phyloP scores from a whole-genome alignment of 2,329 filamentous ascomycete genomes.

The Didymella lethalis region DNA sequence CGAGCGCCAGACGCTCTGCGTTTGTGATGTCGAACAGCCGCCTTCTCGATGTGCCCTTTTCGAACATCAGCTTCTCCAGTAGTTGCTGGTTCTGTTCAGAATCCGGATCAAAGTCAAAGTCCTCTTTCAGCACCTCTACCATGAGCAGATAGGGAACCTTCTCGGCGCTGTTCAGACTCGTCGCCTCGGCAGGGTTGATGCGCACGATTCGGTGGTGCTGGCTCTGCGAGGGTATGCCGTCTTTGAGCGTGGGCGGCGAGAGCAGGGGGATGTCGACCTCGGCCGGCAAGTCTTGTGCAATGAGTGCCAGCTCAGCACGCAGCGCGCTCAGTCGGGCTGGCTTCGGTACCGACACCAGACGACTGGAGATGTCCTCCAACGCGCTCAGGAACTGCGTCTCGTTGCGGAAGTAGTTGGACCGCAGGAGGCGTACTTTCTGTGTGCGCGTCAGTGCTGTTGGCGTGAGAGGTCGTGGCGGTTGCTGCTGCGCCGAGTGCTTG shows the following conservation, averaged over 20 bases:
- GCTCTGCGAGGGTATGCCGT: slow-evolving; percentile 77
- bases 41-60: slow-evolving; percentile 66
- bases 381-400: slow-evolving; percentile 83
- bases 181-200: slow-evolving; percentile 83
- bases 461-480: slow-evolving; percentile 61
- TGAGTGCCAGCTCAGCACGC: slow-evolving; percentile 79
- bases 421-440: slow-evolving; percentile 75
- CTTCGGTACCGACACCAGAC: slow-evolving; percentile 83
- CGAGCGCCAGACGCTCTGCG: slow-evolving; percentile 59
- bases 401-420: slow-evolving; percentile 83
- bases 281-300: slow-evolving; percentile 80
- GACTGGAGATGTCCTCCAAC: slow-evolving; percentile 83
- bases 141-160: slow-evolving; percentile 86
- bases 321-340: slow-evolving; percentile 81
- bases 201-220: slow-evolving; percentile 83
- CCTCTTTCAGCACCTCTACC: slow-evolving; percentile 81
- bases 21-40: slow-evolving; percentile 66
- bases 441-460: slow-evolving; percentile 68
- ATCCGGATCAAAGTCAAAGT: slow-evolving; percentile 82
- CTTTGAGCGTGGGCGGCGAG: slow-evolving; percentile 75
- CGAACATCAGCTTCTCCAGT: slow-evolving; percentile 68
- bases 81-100: slow-evolving; percentile 75
- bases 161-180: slow-evolving; percentile 85
- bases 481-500: slow-evolving; percentile 66
- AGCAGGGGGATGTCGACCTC: slow-evolving; percentile 86